Evolutionary conservation across 2,329 filamentous ascomycete species (phyloP).

Genomic region (Cladophialophora carrionii): DNA sequence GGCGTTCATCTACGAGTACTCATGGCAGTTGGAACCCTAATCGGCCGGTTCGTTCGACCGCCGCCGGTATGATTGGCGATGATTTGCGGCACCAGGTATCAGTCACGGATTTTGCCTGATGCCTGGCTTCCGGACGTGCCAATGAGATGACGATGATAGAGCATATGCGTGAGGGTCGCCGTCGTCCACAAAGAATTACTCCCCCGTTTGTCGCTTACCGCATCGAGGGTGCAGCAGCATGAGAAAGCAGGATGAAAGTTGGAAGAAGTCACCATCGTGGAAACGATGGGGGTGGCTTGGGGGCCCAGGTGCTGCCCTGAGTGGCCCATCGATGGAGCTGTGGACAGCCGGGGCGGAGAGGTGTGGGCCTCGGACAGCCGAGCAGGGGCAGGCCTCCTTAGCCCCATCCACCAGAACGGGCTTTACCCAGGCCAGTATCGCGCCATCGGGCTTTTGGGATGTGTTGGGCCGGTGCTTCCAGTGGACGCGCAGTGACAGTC

Average conservation of each 20-base stretch:
- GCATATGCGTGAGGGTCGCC: background rate
- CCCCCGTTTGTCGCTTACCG: background rate
- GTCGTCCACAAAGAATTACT: background rate
- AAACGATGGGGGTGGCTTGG: background rate
- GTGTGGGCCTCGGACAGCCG: conserved; percentile 8
- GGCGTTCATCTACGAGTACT: background rate
- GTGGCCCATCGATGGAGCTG: conserved; percentile 15
- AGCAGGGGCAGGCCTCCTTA: conserved; percentile 9
- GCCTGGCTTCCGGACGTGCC: background rate
- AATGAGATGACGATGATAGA: conserved; percentile 2
- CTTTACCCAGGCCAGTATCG: conserved; percentile 21
- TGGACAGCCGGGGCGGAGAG: background rate
- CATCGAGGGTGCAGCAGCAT: background rate
- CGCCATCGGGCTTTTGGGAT: conserved; percentile 20
- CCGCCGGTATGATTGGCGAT: conserved; percentile 15
- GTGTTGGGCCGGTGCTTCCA: conserved; percentile 19
- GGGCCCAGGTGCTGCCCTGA: background rate
- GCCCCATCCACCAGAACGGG: background rate
- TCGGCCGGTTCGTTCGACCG: background rate
- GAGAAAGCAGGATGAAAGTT: conserved; percentile 1
- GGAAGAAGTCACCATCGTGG: background rate
- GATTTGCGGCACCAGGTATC: conserved; percentile 15
- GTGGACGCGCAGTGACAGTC: background rate
- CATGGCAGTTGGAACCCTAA: conserved; percentile 18
- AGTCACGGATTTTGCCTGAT: background rate